Evolutionary conservation across 768 basidiomycete species (phyloP).

Genomic region (Glaciozyma antarctica): DNA sequence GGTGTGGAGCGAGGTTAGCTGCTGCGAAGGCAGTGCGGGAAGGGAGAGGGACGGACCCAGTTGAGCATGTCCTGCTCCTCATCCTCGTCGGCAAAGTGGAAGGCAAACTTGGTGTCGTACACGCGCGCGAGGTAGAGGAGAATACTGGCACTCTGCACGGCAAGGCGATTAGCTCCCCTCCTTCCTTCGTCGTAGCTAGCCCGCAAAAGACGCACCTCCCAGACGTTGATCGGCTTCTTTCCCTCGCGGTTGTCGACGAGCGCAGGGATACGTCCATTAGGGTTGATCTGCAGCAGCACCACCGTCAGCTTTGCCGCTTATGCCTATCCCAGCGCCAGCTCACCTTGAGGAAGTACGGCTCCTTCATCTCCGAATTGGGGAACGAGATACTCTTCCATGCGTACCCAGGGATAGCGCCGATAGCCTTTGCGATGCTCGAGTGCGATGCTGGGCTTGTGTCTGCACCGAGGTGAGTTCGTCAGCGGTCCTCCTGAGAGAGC

Average conservation of each 20-base stretch:
- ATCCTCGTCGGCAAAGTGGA: constrained; percentile 26
- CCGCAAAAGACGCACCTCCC: constrained; percentile 13
- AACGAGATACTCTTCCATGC: constrained; percentile 18
- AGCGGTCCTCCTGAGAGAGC: not conserved
- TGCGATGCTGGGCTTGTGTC: constrained; percentile 2
- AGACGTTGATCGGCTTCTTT: constrained; percentile 29
- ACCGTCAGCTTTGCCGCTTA: too few relatives aligned
- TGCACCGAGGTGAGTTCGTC: not conserved
- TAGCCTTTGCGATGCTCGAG: constrained; percentile 33
- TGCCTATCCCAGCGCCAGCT: too few relatives aligned
- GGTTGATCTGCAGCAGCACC: not conserved
- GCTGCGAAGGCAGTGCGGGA: not conserved
- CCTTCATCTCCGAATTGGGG: constrained; percentile 27
- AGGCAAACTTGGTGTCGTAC: constrained; percentile 22
- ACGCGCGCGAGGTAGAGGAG: constrained; percentile 22
- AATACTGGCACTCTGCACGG: constrained; percentile 12
- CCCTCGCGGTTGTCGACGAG: constrained; percentile 26
- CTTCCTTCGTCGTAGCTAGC: not conserved
- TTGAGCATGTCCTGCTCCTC: constrained; percentile 8
- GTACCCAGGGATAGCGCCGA: constrained; percentile 14
- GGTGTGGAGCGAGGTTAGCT: not conserved
- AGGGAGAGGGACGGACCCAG: constrained; percentile 8
- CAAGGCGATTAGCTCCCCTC: not conserved
- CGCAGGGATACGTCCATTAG: constrained; percentile 24
- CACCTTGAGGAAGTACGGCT: constrained; percentile 16